These are phyloP conservation scores for Penicillium hordei DNA, from an alignment of 2,329 filamentous ascomycete genomes.

Conservation along the genomic window DNA sequence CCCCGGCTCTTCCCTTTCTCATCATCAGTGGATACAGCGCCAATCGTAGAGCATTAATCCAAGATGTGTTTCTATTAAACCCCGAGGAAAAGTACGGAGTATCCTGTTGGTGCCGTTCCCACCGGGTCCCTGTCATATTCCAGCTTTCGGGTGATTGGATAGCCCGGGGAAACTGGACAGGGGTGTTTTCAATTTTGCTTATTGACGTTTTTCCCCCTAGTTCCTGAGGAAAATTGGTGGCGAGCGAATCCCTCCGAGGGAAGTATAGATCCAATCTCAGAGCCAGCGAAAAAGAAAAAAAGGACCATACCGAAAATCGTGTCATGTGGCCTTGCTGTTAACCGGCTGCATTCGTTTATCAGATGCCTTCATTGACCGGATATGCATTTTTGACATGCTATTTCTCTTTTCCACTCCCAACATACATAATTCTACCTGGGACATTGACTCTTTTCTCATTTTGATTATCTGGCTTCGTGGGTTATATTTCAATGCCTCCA, in stretches of 20 bases:
- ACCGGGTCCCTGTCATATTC: constrained; percentile 3
- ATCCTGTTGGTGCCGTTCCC: constrained; percentile 2
- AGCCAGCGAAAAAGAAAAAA: background rate
- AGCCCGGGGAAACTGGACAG: background rate
- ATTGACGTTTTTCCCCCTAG: background rate
- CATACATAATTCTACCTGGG: constrained; percentile 5
- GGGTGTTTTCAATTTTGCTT: background rate
- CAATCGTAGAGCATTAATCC: constrained; percentile 12
- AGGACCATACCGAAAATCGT: background rate
- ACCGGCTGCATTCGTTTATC: constrained; percentile 17
- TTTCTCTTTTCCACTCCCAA: background rate
- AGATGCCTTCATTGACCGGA: constrained; percentile 20
- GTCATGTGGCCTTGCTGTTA: constrained; percentile 1
- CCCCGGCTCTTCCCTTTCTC: constrained; percentile 29
- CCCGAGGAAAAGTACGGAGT: background rate
- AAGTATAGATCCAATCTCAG: constrained; percentile 4
- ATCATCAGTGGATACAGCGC: constrained; percentile 15
- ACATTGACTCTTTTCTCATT: background rate
- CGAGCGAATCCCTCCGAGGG: background rate
- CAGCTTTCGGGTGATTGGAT: background rate
- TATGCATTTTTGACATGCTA: constrained; percentile 14
- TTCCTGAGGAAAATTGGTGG: constrained; percentile 12
- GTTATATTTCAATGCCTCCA: constrained; percentile 5
- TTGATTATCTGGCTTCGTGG: background rate
- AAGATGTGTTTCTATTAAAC: background rate